Percentiles rank a stretch among this genome's conserved stretches.
Conservation (phyloP, 768 basidiomycete species). For the Boletellus emodensis region DNA sequence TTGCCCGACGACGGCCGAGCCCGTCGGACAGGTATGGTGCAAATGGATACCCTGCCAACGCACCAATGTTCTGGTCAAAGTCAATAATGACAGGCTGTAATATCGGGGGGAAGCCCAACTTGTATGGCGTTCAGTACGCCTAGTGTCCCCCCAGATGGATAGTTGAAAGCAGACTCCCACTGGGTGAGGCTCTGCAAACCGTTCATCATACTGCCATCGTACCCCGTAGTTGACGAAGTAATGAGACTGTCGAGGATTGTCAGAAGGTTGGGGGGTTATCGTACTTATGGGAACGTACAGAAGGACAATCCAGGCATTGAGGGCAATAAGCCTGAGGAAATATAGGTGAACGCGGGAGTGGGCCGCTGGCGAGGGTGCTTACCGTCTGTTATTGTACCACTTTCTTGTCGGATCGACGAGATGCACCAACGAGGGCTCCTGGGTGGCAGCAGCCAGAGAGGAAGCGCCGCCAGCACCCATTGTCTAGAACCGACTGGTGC, state of each 20-base stretch:
- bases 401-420: conserved; percentile 62
- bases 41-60: conserved; percentile 66
- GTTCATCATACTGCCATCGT: conserved; percentile 78
- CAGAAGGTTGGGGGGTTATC: background rate
- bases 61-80: conserved; percentile 57
- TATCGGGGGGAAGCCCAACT: conserved; percentile 29
- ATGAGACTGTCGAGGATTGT: conserved; percentile 45
- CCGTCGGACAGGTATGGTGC: conserved; percentile 70
- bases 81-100: background rate
- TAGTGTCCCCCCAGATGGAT: conserved; percentile 52
- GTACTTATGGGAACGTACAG: conserved; percentile 38
- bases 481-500: background rate
- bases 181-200: conserved; percentile 65
- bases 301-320: conserved; percentile 69
- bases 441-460: conserved; percentile 12
- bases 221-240: conserved; percentile 75
- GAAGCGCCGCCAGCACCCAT: conserved; percentile 57
- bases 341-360: background rate
- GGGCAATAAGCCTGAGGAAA: conserved; percentile 47
- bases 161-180: conserved; percentile 59
- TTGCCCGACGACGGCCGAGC: conserved; percentile 59
- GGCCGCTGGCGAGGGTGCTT: conserved; percentile 6
- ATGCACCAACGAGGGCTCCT: conserved; percentile 42
- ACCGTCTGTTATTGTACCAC: conserved; percentile 78
- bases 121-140: conserved; percentile 74